Evolutionary conservation across 1,139 yeast species (phyloP).

Genomic region (Kazachstania sp.): DNA sequence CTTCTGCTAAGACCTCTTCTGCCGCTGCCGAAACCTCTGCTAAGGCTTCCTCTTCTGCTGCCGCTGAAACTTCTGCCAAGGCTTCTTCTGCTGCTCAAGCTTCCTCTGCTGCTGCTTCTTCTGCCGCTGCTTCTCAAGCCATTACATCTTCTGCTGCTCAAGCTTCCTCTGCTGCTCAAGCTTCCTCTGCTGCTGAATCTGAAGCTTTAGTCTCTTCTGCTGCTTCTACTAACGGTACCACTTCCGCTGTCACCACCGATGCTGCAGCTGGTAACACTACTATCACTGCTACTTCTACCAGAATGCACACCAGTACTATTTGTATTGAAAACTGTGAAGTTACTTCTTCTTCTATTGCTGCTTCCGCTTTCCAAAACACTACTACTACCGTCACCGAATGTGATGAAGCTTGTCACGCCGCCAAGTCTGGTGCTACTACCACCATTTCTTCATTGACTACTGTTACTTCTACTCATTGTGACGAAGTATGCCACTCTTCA

Average conservation of each 20-base stretch:
- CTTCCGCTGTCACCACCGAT: neutral
- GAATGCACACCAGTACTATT: conserved; percentile 3
- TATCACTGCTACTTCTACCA: conserved; percentile 1
- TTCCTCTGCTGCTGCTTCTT: neutral
- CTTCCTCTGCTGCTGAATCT: neutral
- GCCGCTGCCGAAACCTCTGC: conserved; percentile 3
- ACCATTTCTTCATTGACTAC: neutral
- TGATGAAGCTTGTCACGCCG: conserved; percentile 1
- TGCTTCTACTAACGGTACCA: neutral
- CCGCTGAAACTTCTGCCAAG: neutral
- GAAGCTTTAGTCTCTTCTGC: neutral
- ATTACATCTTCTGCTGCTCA: neutral
- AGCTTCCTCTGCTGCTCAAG: neutral
- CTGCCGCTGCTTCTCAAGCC: neutral
- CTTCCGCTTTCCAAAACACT: neutral
- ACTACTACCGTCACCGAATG: conserved; percentile 1
- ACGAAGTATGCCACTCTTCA: conserved; percentile 9
- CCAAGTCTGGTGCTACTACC: neutral
- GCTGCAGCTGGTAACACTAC: neutral
- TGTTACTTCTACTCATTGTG: conserved; percentile 8
- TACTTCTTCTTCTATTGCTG: neutral
- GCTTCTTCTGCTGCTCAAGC: neutral
- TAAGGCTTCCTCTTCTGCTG: neutral
- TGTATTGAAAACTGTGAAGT: conserved; percentile 5
- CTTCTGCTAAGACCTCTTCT: conserved; percentile 3